Evolutionary conservation across 2,329 filamentous ascomycete species (phyloP), one percentile per base, ranked within the genome.

Genomic region (Colletotrichum theobromicola): DNA sequence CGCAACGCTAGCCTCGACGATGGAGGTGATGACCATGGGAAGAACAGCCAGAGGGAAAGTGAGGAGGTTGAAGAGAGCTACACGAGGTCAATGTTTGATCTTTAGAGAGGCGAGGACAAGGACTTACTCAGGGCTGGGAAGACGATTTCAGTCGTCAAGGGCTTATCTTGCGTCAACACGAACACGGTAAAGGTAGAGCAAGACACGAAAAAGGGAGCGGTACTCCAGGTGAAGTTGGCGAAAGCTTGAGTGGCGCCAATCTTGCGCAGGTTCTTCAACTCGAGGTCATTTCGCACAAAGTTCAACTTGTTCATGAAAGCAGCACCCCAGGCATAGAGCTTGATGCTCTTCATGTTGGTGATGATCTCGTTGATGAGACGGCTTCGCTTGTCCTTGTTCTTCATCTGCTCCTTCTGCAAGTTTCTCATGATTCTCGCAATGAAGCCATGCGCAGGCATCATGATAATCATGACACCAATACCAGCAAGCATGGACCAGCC

Each of bases 331-430:
- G 97, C 97, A 83, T 98, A 99, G 24, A 99, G 91, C 87, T 99
- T 99, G 87, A 99, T 97, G 82, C 95, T 98, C 88, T 99, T 99
- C 94, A 99, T 99, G 85, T 98, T 98, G 88, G 97, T 98, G 81
- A 99, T 88, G 78, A 99, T 99, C 84, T 99, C 97, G 8, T 96
- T 97, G 88, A 98, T 98, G 73, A 99, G 87, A 64, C 96, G 92
- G 61, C 96, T 98, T 81, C 97, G 92, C 50, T 95, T 91, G 80
- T 99, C 97, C 86, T 99, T 99, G 87, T 98, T 98, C 88, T 97
- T 98, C 97, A 99, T 99, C 86, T 99, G 97, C 77, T 93, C 89
- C 85, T 98, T 97, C 82, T 99, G 97, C 79, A 99, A 87, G 57
- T 90, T 95, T 87, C 98, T 98, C 94, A 98, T 98, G 79, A 98